Evolutionary conservation across 345 rosid species (phyloP).

Genomic region (Populus simonii): DNA sequence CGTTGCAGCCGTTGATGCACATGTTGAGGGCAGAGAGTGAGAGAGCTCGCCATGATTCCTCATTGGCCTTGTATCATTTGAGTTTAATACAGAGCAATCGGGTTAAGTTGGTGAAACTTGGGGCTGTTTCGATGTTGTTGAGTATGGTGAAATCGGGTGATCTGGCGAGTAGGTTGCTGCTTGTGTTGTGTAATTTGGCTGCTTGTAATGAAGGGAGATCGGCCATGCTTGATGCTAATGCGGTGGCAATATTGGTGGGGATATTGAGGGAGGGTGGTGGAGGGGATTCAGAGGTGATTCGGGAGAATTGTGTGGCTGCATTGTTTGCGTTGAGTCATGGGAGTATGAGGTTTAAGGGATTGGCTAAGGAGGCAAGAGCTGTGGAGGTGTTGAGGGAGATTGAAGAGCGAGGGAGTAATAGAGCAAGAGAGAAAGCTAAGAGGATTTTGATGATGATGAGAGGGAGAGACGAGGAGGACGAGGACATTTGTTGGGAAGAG

Average conservation of each 20-base stretch:
- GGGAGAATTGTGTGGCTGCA: slow-evolving; percentile 31
- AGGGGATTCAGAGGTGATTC: slow-evolving; percentile 2
- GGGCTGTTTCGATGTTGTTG: slow-evolving; percentile 23
- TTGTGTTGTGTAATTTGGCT: slow-evolving; percentile 30
- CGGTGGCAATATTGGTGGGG: slow-evolving; percentile 28
- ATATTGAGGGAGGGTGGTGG: slow-evolving; percentile 16
- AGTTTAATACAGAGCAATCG: slow-evolving; percentile 28
- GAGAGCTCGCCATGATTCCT: slow-evolving; percentile 28
- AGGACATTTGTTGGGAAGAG: slow-evolving; percentile 11
- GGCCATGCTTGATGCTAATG: slow-evolving; percentile 31
- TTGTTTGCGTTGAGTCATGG: slow-evolving; percentile 32
- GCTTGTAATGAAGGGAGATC: slow-evolving; percentile 33
- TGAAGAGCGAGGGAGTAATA: slow-evolving; percentile 22
- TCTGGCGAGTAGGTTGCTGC: slow-evolving; percentile 15
- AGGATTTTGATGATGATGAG: slow-evolving; percentile 28
- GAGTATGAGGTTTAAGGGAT: slow-evolving; percentile 32
- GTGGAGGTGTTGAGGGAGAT: slow-evolving; percentile 28
- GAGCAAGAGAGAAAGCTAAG: slow-evolving; percentile 30
- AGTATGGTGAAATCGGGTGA: slow-evolving; percentile 19
- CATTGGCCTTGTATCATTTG: slow-evolving; percentile 31
- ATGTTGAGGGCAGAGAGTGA: slow-evolving; percentile 27
- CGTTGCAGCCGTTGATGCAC: slow-evolving; percentile 33
- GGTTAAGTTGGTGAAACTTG: slow-evolving; percentile 28
- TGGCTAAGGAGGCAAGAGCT: slow-evolving; percentile 28
- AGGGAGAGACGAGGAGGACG: slow-evolving; percentile 21